These are phyloP conservation scores for Leccinum pachyderme DNA, from an alignment of 1,284 basidiomycete species.

Conservation along the genomic window DNA sequence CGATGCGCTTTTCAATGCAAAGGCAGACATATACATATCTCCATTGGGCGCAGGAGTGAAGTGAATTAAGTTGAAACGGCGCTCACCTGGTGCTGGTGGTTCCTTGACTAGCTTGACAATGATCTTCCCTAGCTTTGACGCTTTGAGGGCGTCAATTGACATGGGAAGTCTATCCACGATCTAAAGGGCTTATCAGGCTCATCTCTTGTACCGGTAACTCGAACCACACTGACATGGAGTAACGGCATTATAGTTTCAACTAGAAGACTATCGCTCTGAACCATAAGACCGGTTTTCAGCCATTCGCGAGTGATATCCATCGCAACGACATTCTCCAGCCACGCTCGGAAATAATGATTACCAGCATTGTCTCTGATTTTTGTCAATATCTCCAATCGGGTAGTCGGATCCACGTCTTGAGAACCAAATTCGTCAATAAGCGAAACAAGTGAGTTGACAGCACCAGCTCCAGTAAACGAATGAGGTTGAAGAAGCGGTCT, in stretches of 20 bases:
- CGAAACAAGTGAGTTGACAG: constrained; percentile 55
- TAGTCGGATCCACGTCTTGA: constrained; percentile 56
- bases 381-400: constrained; percentile 66
- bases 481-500: constrained; percentile 52
- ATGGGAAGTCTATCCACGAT: constrained; percentile 79
- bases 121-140: constrained; percentile 74
- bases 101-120: constrained; percentile 71
- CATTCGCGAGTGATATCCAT: constrained; percentile 77
- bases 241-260: constrained; percentile 79
- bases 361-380: constrained; percentile 78
- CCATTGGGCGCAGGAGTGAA: constrained; percentile 22
- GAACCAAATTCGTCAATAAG: constrained; percentile 58
- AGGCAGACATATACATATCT: constrained; percentile 30
- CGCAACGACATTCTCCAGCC: constrained; percentile 68
- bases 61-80: constrained; percentile 18
- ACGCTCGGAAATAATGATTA: constrained; percentile 80
- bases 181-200: constrained; percentile 40
- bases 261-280: constrained; percentile 53
- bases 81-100: constrained; percentile 67
- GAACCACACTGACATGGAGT: constrained; percentile 62
- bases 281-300: constrained; percentile 63
- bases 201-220: constrained; percentile 9
- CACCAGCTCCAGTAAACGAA: constrained; percentile 66
- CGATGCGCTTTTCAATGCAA: constrained; percentile 28
- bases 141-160: constrained; percentile 60